These are phyloP conservation scores for Byssothecium circinans DNA, from an alignment of 2,329 filamentous ascomycete genomes.

Conservation along the genomic window DNA sequence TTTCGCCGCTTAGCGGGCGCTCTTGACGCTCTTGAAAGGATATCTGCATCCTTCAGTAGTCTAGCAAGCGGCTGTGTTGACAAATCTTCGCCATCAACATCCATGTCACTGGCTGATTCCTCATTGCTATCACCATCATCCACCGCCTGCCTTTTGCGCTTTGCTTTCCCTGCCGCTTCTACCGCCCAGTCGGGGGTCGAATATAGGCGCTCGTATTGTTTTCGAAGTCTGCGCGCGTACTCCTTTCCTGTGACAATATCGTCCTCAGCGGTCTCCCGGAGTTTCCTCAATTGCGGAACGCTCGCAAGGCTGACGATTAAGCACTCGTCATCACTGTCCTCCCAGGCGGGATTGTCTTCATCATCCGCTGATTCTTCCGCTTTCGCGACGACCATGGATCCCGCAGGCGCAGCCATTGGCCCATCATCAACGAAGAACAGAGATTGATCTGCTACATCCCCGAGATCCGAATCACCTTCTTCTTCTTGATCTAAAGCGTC, in stretches of 20 bases:
- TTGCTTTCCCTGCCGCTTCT: conserved; percentile 46
- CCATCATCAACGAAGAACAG: conserved; percentile 83
- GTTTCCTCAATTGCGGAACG: conserved; percentile 75
- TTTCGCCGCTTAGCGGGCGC: conserved; percentile 63
- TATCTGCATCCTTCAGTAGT: conserved; percentile 74
- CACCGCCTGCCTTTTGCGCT: conserved; percentile 52
- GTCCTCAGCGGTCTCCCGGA: conserved; percentile 78
- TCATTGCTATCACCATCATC: conserved; percentile 46
- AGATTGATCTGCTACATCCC: conserved; percentile 74
- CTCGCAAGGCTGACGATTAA: conserved; percentile 79
- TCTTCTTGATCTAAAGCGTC: conserved; percentile 49
- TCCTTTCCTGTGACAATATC: conserved; percentile 85
- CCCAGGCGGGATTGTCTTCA: conserved; percentile 68
- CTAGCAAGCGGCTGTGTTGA: conserved; percentile 75
- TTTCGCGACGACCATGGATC: conserved; percentile 45
- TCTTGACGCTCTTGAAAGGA: conserved; percentile 60
- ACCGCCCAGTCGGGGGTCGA: conserved; percentile 64
- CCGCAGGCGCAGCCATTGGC: conserved; percentile 47
- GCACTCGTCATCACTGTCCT: conserved; percentile 93
- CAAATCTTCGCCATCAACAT: conserved; percentile 51
- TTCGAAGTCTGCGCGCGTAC: conserved; percentile 77
- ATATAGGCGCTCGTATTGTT: conserved; percentile 70
- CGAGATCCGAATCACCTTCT: conserved; percentile 53
- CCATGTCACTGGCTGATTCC: conserved; percentile 60
- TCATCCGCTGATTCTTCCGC: conserved; percentile 44